Evolutionary conservation across 495 filamentous ascomycete genomes (phyloP).

Genomic region (Aspergillus coremiiformis): DNA sequence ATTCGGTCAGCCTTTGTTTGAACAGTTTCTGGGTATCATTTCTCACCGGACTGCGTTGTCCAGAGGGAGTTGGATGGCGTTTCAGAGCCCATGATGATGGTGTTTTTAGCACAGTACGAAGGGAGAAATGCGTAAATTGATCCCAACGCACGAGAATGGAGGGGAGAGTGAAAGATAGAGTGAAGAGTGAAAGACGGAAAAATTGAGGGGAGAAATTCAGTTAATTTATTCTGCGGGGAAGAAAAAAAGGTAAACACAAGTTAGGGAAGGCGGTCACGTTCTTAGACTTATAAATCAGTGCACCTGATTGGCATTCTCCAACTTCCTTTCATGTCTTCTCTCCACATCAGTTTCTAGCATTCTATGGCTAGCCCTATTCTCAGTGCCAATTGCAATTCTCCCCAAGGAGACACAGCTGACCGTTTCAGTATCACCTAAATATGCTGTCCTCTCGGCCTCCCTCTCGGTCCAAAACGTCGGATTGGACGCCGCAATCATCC

Average conservation of each 20-base stretch:
- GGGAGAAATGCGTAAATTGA: background rate
- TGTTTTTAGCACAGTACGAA: conserved; percentile 1
- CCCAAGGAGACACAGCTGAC: background rate
- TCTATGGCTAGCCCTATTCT: background rate
- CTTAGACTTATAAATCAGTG: background rate
- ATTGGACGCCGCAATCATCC: conserved; percentile 43
- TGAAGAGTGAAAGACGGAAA: too few species aligned
- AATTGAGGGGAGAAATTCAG: too few species aligned
- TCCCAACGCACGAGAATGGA: background rate
- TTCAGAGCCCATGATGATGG: conserved; percentile 29
- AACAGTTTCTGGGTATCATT: background rate
- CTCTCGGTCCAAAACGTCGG: conserved; percentile 27
- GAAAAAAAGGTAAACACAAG: conserved; percentile 5
- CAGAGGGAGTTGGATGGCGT: conserved; percentile 19
- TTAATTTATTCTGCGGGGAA: too few species aligned
- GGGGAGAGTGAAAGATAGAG: too few species aligned
- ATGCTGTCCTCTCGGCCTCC: conserved; percentile 30
- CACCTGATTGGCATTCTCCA: background rate
- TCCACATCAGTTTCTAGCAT: background rate
- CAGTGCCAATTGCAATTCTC: background rate
- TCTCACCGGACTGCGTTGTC: conserved; percentile 24
- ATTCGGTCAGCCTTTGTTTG: background rate
- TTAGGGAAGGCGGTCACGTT: conserved; percentile 1
- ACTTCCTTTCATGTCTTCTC: background rate
- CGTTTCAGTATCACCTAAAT: conserved; percentile 8